Base-by-base conservation (phyloP, 179 eudicot genomes). In the Monotropa hypopitys region DNA sequence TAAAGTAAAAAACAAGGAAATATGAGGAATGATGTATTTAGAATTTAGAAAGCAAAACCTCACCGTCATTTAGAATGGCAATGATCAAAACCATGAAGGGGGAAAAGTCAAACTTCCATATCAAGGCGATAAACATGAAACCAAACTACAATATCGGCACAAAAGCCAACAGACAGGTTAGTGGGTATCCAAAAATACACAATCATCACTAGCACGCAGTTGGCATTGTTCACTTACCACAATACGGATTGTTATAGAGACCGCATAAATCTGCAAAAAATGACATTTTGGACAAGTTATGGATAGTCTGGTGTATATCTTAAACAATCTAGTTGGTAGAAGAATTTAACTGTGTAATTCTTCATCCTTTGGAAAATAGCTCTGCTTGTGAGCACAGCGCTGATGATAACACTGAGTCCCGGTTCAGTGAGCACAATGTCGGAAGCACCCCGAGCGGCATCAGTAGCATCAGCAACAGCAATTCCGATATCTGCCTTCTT, bases 301-400 rank as follows among this genome's bases (percentile, higher is more conserved):
- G 56, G 42, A 65, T 72, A 67, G 2, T 45, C 38, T 3, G 11
- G 43, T 76, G 5, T 3, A 30, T 13, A 56, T 53, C 28, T 62
- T 28, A 28, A 28, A 61, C 38, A 61, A 61, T 61, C 38, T 3
- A 12, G 26, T 57, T 0, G 30, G 62, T 10, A n/a, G 1, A 15
- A 77, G 77, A 53, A 84, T 66, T 88, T 61, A 74, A 65, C 70
- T 18, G 95, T 93, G 86, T 93, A 91, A 84, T 93, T 93, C 84
- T 93, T 93, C 98, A 91, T 91, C 87, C 98, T 90, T 70, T 93
- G 98, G 85, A 93, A 93, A 77, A 93, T 93, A 74, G 98, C 97
- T 46, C 98, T 83, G 75, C 98, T 93, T 2, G 98, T 93, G 70
- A 91, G 42, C 26, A 93, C 97, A 0, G 97, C 97, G 26, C 94